phyloP scores from a whole-genome alignment of 768 basidiomycete species.

The Pilatotrama ljubarskyi region DNA sequence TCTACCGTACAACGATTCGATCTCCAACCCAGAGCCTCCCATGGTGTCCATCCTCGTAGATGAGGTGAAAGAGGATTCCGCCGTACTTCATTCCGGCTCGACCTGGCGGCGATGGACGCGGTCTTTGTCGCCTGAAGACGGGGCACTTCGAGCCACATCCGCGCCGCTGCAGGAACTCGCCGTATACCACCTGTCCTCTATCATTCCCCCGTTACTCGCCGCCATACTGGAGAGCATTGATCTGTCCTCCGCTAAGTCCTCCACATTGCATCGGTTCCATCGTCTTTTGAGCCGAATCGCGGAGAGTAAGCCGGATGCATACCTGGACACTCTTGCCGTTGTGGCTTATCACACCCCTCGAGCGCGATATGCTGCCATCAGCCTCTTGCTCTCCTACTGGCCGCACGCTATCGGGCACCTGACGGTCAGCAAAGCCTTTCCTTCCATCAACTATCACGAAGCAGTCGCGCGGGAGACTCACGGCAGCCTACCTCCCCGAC shows the following conservation, averaged over 20 bases:
- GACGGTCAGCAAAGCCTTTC: conserved; percentile 54
- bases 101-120: conserved; percentile 29
- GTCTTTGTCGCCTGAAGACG: conserved; percentile 7
- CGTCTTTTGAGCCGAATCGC: conserved; percentile 56
- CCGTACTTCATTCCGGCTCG: not conserved
- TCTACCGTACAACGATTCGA: conserved; percentile 6
- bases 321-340: conserved; percentile 70
- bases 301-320: conserved; percentile 62
- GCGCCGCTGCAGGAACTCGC: conserved; percentile 55
- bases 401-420: conserved; percentile 70
- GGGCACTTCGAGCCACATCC: conserved; percentile 45
- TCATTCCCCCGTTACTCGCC: conserved; percentile 63
- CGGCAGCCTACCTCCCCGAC: conserved; percentile 14
- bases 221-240: conserved; percentile 62
- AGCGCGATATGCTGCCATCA: conserved; percentile 55
- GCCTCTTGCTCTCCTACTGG: conserved; percentile 62
- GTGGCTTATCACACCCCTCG: conserved; percentile 63
- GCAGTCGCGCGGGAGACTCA: conserved; percentile 22
- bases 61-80: conserved; percentile 38
- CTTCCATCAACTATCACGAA: conserved; percentile 37
- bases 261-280: conserved; percentile 50
- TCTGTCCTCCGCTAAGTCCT: conserved; percentile 33
- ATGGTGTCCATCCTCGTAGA: conserved; percentile 65
- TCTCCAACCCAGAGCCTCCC: conserved; percentile 28
- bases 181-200: conserved; percentile 60